Evolutionary conservation across 1,284 basidiomycete genomes (phyloP).

Genomic region (Melampsora occidentalis): DNA sequence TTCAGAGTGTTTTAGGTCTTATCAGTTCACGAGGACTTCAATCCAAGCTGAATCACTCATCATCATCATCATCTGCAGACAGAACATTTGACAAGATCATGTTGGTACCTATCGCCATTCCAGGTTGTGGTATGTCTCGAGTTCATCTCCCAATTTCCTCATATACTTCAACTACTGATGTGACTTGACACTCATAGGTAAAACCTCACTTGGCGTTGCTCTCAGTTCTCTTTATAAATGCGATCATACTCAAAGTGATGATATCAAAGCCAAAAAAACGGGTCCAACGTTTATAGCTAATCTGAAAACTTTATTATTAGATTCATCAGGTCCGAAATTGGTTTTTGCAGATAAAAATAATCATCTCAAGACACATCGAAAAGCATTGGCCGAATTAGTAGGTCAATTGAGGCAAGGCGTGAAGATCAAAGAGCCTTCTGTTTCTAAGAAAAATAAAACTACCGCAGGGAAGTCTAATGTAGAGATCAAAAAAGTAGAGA

Average conservation of each 20-base stretch:
- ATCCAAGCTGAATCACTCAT: background rate
- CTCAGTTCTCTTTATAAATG: conserved; percentile 74
- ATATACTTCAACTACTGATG: background rate
- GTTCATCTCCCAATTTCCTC: background rate
- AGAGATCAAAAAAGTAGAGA: conserved; percentile 12
- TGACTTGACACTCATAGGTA: conserved; percentile 53
- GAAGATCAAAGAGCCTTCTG: background rate
- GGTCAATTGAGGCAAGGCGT: conserved; percentile 14
- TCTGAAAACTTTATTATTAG: conserved; percentile 63
- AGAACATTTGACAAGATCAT: conserved; percentile 70
- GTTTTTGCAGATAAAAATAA: conserved; percentile 37
- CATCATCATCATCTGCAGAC: background rate
- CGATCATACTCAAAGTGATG: conserved; percentile 87
- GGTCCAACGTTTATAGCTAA: conserved; percentile 75
- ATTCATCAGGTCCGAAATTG: background rate
- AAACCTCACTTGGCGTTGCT: conserved; percentile 80
- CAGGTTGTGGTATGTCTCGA: conserved; percentile 69
- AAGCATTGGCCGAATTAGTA: conserved; percentile 15
- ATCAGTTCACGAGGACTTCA: background rate
- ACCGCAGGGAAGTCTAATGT: background rate
- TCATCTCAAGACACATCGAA: conserved; percentile 33
- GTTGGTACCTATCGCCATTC: conserved; percentile 83
- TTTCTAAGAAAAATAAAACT: background rate
- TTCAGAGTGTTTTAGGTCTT: background rate
- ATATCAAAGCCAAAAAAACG: conserved; percentile 74